A percentile compares a stretch with the other conserved stretches of the same genome.
phyloP scores from a whole-genome alignment of 2,329 filamentous ascomycete genomes.

The Aspergillus hiratsukae region DNA sequence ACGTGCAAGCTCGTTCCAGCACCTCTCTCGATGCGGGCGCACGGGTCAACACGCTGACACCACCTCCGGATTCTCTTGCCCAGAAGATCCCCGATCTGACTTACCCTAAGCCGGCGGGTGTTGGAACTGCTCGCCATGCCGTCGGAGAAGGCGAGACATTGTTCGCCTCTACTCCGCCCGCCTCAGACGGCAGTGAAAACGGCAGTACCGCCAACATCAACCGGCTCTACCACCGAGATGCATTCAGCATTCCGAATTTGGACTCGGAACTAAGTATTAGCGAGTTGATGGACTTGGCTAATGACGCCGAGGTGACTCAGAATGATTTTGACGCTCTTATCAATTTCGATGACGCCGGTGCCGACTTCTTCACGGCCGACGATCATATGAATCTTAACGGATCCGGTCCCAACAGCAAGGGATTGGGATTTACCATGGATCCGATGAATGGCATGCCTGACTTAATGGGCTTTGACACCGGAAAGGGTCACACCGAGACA shows the following conservation, averaged over 20 bases:
- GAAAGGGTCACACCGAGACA: constrained; percentile 6
- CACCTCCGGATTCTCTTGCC: constrained; percentile 37
- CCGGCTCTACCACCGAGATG: constrained; percentile 23
- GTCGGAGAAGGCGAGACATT: constrained; percentile 21
- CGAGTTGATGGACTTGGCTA: constrained; percentile 41
- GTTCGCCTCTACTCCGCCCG: constrained; percentile 39
- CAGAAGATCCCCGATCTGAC: constrained; percentile 38
- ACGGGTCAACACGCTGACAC: constrained; percentile 34
- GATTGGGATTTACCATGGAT: constrained; percentile 10
- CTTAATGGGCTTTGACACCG: constrained; percentile 13
- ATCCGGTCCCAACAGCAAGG: constrained; percentile 6
- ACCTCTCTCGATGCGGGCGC: constrained; percentile 16
- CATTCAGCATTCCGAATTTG: constrained; percentile 26
- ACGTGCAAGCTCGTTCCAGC: constrained; percentile 22
- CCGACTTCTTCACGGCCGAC: constrained; percentile 33
- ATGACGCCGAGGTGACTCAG: constrained; percentile 42
- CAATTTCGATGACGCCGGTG: constrained; percentile 41
- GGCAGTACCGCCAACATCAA: constrained; percentile 38
- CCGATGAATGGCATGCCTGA: constrained; percentile 12
- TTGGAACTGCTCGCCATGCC: constrained; percentile 13
- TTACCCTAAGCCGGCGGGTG: constrained; percentile 26
- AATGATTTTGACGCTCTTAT: constrained; percentile 45
- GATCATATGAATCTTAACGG: constrained; percentile 9
- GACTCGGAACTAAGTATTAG: constrained; percentile 35
- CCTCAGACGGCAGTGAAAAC: constrained; percentile 41